Conservation (phyloP, 1,284 basidiomycete species). For the Leccinum subfulvum region DNA sequence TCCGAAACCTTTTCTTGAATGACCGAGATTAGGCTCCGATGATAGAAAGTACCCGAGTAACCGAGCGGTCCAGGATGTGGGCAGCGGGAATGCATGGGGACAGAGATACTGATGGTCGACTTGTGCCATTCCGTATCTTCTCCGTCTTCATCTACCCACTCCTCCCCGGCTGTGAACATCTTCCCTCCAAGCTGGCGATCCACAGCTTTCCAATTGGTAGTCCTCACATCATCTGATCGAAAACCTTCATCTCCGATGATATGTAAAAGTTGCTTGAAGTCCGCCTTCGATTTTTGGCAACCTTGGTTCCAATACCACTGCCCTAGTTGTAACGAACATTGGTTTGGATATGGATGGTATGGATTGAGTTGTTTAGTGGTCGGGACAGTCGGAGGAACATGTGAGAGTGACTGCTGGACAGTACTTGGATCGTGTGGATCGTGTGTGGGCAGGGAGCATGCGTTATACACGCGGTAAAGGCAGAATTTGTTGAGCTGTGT, state of each 20-base stretch:
- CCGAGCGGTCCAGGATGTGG: not conserved
- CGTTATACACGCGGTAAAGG: not conserved
- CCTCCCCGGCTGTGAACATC: not conserved
- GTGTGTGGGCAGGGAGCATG: not conserved
- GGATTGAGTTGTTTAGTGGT: not conserved
- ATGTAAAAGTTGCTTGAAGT: not conserved
- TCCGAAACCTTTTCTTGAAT: not conserved
- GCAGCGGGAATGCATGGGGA: not conserved
- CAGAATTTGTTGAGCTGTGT: not conserved
- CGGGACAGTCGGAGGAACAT: not conserved
- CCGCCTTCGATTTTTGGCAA: not conserved
- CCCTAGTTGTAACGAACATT: not conserved
- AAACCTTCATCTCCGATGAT: not conserved
- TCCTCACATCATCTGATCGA: not conserved
- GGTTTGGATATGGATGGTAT: not conserved
- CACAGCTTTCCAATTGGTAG: not conserved
- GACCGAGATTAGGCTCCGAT: not conserved
- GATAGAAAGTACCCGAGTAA: not conserved
- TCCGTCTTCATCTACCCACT: not conserved
- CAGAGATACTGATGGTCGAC: not conserved
- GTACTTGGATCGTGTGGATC: not conserved
- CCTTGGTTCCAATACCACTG: slow-evolving; percentile 2
- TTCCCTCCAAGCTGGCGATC: slow-evolving; percentile 1
- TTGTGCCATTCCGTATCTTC: not conserved
- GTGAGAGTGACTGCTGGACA: not conserved